Evolutionary conservation across 805 yeast species (phyloP).

Genomic region (Saturnispora sekii): DNA sequence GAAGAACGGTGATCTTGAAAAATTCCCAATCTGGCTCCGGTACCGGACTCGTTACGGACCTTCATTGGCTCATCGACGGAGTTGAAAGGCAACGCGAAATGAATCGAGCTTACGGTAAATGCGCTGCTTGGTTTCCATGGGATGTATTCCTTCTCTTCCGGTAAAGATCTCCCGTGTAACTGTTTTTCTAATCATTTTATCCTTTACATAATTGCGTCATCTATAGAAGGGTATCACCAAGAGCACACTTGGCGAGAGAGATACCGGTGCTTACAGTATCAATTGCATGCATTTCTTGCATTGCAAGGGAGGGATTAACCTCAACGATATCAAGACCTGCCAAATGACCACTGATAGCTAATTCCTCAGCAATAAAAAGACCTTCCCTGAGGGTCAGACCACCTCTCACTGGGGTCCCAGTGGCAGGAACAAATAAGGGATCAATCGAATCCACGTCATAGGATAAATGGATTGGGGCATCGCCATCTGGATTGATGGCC

Average conservation of each 20-base stretch:
- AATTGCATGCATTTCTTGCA: slow-evolving; percentile 59
- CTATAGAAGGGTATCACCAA: slow-evolving; percentile 80
- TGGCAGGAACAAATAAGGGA: slow-evolving; percentile 89
- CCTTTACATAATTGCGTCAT: too few relatives aligned
- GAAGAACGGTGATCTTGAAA: neutral
- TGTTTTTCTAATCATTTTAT: too few relatives aligned
- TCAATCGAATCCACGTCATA: slow-evolving; percentile 97
- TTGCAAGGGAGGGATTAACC: slow-evolving; percentile 82
- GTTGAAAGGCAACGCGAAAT: neutral
- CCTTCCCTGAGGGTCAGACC: slow-evolving; percentile 94
- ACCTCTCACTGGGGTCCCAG: slow-evolving; percentile 97
- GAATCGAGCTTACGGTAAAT: too few relatives aligned
- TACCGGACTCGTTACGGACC: neutral
- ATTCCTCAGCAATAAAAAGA: slow-evolving; percentile 80
- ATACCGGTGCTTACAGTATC: slow-evolving; percentile 88
- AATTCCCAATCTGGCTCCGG: neutral
- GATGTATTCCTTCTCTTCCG: too few relatives aligned
- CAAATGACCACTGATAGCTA: slow-evolving; percentile 83
- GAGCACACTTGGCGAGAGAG: slow-evolving; percentile 85
- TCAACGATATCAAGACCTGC: slow-evolving; percentile 89
- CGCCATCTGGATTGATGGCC: slow-evolving; percentile 60
- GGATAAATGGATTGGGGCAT: slow-evolving; percentile 73
- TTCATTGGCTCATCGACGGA: neutral
- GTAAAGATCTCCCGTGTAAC: neutral
- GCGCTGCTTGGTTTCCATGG: too few relatives aligned